Conservation (phyloP, 495 filamentous ascomycete species). For the Aspergillus bridgeri region DNA sequence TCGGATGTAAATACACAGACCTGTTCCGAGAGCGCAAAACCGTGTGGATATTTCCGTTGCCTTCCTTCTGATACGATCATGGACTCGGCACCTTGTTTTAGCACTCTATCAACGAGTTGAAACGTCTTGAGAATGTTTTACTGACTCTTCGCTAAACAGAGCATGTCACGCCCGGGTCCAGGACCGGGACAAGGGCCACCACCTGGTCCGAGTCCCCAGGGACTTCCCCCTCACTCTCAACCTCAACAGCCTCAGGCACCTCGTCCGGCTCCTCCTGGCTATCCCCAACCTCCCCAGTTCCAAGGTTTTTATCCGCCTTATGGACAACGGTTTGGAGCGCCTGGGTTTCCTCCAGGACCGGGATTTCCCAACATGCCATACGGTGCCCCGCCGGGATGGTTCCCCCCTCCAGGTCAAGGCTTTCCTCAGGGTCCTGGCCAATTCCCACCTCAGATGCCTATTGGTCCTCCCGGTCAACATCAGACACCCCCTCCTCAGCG, state of each 20-base stretch:
- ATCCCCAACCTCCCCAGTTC: slow-evolving; percentile 51
- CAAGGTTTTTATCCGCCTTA: slow-evolving; percentile 50
- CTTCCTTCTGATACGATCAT: slow-evolving; percentile 85
- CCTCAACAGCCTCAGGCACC: slow-evolving; percentile 41
- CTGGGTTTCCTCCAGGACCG: slow-evolving; percentile 60
- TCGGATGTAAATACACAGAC: slow-evolving; percentile 59
- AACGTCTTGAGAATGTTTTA: neutral
- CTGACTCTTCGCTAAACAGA: slow-evolving; percentile 34
- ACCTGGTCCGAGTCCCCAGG: slow-evolving; percentile 29
- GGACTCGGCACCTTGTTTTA: slow-evolving; percentile 8
- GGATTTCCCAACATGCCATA: slow-evolving; percentile 60
- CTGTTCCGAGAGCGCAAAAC: slow-evolving; percentile 78
- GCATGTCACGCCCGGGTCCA: slow-evolving; percentile 35
- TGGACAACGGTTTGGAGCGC: slow-evolving; percentile 54
- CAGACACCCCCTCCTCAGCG: slow-evolving; percentile 46
- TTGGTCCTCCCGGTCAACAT: slow-evolving; percentile 49
- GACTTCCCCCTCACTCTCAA: slow-evolving; percentile 35
- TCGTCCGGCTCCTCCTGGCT: slow-evolving; percentile 44
- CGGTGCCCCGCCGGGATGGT: slow-evolving; percentile 72
- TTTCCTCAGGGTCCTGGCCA: slow-evolving; percentile 66
- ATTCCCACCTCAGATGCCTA: slow-evolving; percentile 49
- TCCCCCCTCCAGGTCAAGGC: slow-evolving; percentile 72
- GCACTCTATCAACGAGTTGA: slow-evolving; percentile 4
- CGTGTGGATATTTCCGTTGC: slow-evolving; percentile 98
- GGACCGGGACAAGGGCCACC: neutral